Base-by-base conservation (phyloP, 2,329 filamentous ascomycete genomes). In the Orbilia oligospora region DNA sequence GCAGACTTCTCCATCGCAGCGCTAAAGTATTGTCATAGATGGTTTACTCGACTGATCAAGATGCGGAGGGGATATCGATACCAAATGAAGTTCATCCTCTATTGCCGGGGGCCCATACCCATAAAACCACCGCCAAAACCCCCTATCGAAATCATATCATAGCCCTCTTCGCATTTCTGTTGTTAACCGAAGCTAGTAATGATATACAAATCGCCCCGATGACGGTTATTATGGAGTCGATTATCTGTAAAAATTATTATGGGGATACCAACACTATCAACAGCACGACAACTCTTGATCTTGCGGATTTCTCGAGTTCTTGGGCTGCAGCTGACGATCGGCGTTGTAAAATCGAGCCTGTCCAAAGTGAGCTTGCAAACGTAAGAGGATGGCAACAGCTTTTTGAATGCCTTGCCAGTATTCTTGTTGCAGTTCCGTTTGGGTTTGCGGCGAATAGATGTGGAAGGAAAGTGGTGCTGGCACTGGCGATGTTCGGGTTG, bases 161-260 rank as follows among this genome's bases (percentile, higher is more conserved):
- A 36, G 30, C 51, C 20, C 51, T 55, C 24, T 55, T 55, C 51
- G 24, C 51, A n/a, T 55, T 55, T 10, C 24, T 55, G 6, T 22
- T 55, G 2, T n/a, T 55, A 33, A 33, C 51, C 24, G 51, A 55
- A 14, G 51, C 18, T 9, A 55, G 51, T n/a, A 55, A 55, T 14
- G n/a, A 33, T 36, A 10, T 55, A 9, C 51, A 55, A 36, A 55
- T 55, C 30, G 51, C 51, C 3, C 51, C 51, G 3, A 33, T 55
- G 51, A 55, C 51, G 22, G 51, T 55, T 36, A 55, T 55, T 10
- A 55, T 55, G 51, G 51, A 55, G 14, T 55, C 51, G 22, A 55
- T 55, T n/a, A 55, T 55, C 24, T 55, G 51, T 18, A 36, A 33
- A 18, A 55, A 30, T 4, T 36, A 55, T 16, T 55, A 33, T 36